phyloP scores from a whole-genome alignment of 106 monocot genomes.

The Dendrobium chrysotoxum region DNA sequence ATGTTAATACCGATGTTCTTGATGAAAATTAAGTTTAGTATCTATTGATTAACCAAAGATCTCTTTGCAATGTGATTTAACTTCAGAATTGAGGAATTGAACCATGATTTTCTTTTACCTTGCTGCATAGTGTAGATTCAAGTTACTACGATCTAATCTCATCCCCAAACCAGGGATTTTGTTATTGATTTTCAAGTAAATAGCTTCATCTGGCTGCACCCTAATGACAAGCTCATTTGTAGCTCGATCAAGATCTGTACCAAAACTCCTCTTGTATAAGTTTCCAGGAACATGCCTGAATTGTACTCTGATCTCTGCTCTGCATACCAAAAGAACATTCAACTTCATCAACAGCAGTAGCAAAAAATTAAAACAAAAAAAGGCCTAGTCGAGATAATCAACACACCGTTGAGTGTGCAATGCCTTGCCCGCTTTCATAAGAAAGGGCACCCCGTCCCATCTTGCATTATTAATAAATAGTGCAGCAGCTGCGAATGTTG shows the following conservation, averaged over 20 bases:
- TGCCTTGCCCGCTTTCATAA: conserved; percentile 97
- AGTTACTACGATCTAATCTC: conserved; percentile 75
- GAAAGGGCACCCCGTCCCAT: conserved; percentile 96
- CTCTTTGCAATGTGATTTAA: background rate
- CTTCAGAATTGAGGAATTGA: background rate
- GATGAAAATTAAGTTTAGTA: background rate
- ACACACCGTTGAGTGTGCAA: conserved; percentile 56
- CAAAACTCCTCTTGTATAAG: conserved; percentile 75
- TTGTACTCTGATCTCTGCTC: conserved; percentile 92
- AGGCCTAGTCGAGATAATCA: background rate
- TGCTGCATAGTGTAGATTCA: conserved; percentile 94
- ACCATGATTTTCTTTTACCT: conserved; percentile 30
- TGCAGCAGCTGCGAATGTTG: conserved; percentile 89
- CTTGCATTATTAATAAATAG: conserved; percentile 89
- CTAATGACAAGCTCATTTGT: conserved; percentile 95
- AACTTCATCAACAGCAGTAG: background rate
- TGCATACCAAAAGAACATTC: conserved; percentile 20
- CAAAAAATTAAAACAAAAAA: background rate
- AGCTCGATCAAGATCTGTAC: conserved; percentile 80
- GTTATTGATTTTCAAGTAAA: conserved; percentile 92
- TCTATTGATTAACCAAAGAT: background rate
- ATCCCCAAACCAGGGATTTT: conserved; percentile 87
- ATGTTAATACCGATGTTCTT: background rate
- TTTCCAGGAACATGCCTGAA: conserved; percentile 93
- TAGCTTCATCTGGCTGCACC: conserved; percentile 94